phyloP scores from a whole-genome alignment of 2,329 filamentous ascomycete genomes.

The Pseudogymnoascus sp. region DNA sequence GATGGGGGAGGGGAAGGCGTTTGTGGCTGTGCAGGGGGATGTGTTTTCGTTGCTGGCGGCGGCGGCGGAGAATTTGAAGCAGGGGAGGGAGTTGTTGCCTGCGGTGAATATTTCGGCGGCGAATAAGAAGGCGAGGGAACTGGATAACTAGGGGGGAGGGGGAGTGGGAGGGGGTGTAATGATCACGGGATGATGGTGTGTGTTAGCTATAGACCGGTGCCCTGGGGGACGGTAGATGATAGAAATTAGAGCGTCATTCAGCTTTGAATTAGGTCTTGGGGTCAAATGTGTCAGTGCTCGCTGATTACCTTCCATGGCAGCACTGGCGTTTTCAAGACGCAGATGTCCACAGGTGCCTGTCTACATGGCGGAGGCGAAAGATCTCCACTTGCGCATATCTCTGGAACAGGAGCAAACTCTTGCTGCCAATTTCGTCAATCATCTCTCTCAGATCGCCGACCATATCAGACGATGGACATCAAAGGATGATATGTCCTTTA shows the following conservation, averaged over 20 bases:
- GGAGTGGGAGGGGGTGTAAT: neutral
- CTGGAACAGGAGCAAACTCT: no score
- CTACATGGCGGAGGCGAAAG: no score
- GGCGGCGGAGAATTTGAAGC: neutral
- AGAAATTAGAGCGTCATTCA: neutral
- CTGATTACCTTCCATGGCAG: no score
- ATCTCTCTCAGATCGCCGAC: no score
- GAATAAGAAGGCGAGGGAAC: neutral
- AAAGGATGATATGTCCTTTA: no score
- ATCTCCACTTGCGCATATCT: no score
- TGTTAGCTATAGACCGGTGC: neutral
- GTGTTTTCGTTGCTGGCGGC: constrained; percentile 12
- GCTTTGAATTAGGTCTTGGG: neutral
- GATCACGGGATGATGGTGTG: neutral
- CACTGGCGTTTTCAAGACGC: no score
- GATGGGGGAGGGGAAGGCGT: constrained; percentile 20
- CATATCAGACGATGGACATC: no score
- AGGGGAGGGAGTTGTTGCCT: constrained; percentile 10
- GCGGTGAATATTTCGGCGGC: neutral
- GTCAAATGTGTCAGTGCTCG: no score
- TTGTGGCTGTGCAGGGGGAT: constrained; percentile 18
- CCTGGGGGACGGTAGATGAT: neutral
- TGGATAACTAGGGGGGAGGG: neutral
- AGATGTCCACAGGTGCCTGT: no score
- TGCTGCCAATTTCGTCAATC: no score